These are phyloP conservation scores for Colletotrichum tropicale DNA, from an alignment of 2,329 filamentous ascomycete genomes.

Conservation along the genomic window DNA sequence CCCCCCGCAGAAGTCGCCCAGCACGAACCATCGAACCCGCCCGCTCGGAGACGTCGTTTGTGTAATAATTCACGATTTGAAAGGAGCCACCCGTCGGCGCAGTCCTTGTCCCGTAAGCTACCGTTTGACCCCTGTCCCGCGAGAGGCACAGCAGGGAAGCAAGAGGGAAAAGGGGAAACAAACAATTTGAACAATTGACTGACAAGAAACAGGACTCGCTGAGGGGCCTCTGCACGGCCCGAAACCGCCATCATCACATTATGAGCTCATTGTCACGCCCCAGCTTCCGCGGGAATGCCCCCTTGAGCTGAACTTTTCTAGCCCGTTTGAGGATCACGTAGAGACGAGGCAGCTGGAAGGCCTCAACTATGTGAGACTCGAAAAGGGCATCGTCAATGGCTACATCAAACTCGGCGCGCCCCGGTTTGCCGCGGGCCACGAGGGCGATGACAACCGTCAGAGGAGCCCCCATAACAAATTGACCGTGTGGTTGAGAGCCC, in stretches of 20 bases:
- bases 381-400: constrained; percentile 8
- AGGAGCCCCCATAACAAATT: background rate
- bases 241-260: background rate
- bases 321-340: constrained; percentile 19
- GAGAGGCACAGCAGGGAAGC: background rate
- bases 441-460: background rate
- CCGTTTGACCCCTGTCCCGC: background rate
- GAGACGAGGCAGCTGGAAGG: background rate
- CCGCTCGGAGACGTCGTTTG: background rate
- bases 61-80: background rate
- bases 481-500: background rate
- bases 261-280: background rate
- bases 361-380: background rate
- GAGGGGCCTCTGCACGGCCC: background rate
- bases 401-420: constrained; percentile 17
- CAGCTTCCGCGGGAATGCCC: background rate
- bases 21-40: background rate
- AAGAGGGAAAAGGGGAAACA: background rate
- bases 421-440: background rate
- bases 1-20: background rate
- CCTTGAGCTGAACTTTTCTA: background rate
- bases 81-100: background rate
- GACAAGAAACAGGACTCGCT: background rate
- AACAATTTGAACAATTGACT: background rate
- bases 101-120: background rate